phyloP scores from a whole-genome alignment of 108 stramenopile species.

The Stephanodiscus minutulus region DNA sequence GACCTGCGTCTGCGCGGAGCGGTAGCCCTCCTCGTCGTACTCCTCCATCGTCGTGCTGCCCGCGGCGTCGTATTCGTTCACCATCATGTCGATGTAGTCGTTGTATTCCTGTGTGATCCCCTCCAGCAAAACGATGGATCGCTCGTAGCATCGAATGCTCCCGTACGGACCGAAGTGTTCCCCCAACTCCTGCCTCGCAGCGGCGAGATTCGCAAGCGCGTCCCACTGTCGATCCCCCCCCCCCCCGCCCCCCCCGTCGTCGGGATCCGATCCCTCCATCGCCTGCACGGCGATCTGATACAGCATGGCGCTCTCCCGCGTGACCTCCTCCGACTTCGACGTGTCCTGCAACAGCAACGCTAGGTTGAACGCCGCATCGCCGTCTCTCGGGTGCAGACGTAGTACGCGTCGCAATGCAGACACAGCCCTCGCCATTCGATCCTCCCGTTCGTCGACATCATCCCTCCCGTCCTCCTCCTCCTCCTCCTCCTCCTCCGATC shows the following conservation, averaged over 20 bases:
- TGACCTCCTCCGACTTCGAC: slow-evolving; percentile 24
- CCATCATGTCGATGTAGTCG: slow-evolving; percentile 20
- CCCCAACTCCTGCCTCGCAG: slow-evolving; percentile 47
- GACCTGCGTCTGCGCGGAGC: slow-evolving; percentile 16
- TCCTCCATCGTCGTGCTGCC: too few species aligned
- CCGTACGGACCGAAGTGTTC: slow-evolving; percentile 26
- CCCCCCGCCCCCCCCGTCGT: too few species aligned
- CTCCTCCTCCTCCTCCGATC: not conserved
- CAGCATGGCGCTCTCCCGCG: slow-evolving; percentile 38
- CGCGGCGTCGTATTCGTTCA: not conserved
- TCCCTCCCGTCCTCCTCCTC: not conserved
- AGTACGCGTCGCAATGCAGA: slow-evolving; percentile 24
- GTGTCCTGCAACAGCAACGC: slow-evolving; percentile 49
- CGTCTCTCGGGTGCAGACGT: slow-evolving; percentile 29
- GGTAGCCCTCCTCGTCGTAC: slow-evolving; percentile 22
- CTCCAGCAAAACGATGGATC: slow-evolving; percentile 37
- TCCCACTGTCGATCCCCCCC: slow-evolving; percentile 52
- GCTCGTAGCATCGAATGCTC: slow-evolving; percentile 34
- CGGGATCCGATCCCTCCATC: slow-evolving; percentile 3
- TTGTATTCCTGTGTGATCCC: slow-evolving; percentile 30
- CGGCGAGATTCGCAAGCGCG: slow-evolving; percentile 52
- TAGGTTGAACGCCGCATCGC: slow-evolving; percentile 56
- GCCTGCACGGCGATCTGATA: slow-evolving; percentile 35
- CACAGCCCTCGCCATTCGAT: slow-evolving; percentile 18
- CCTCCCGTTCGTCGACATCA: slow-evolving; percentile 3